Evolutionary conservation across 169 alveolate genomes (phyloP).

Genomic region (Eimeria sp.): DNA sequence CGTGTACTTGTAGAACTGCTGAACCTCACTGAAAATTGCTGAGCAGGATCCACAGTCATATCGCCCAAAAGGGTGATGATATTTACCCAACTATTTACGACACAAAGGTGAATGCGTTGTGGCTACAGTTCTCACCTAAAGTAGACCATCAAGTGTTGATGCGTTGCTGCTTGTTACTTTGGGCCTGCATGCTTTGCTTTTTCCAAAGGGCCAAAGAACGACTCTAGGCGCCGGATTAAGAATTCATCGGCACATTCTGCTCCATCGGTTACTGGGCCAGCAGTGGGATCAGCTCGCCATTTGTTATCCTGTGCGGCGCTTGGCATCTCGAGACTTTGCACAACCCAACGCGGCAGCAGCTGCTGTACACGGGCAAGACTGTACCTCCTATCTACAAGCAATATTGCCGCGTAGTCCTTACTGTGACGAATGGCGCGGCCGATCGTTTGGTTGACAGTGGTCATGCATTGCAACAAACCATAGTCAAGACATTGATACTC

Average conservation of each 20-base stretch:
- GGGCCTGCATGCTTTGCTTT: not conserved
- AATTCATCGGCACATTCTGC: not conserved
- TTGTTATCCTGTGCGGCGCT: not conserved
- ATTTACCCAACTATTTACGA: not conserved
- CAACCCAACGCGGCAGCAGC: constrained; percentile 87
- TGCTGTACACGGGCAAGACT: constrained; percentile 75
- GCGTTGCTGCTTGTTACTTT: not conserved
- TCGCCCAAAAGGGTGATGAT: not conserved
- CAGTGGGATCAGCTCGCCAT: not conserved
- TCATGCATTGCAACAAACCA: constrained; percentile 90
- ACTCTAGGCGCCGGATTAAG: not conserved
- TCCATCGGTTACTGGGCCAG: not conserved
- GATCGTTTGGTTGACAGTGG: constrained; percentile 97
- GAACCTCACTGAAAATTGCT: not conserved
- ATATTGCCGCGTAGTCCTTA: constrained; percentile 96
- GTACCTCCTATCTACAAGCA: constrained; percentile 95
- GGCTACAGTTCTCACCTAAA: not conserved
- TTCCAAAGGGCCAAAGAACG: constrained; percentile 36
- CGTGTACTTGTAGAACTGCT: not conserved
- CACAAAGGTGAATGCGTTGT: not conserved
- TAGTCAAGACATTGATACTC: constrained; percentile 32
- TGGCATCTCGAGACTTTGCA: constrained; percentile 60
- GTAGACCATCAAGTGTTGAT: not conserved
- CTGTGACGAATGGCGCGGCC: constrained; percentile 99
- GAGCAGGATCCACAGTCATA: not conserved